These are phyloP conservation scores for Sechiopsis laciniata DNA, from an alignment of 306 rosid species.

Conservation along the genomic window DNA sequence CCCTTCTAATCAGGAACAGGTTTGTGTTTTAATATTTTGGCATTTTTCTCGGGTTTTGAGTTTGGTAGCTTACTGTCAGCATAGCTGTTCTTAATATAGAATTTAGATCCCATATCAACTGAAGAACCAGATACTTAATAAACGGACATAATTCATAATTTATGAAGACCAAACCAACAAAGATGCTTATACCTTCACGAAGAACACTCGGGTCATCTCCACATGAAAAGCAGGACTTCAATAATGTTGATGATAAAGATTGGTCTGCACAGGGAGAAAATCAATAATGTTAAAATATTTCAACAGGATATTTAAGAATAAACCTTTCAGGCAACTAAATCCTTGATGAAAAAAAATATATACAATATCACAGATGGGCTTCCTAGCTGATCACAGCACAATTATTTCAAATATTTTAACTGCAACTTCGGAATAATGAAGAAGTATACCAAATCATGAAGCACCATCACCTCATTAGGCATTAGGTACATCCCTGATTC, in stretches of 20 bases:
- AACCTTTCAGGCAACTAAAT: not conserved
- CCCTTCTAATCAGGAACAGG: not conserved
- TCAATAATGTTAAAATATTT: slow-evolving; percentile 27
- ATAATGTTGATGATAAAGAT: slow-evolving; percentile 44
- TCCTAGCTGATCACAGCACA: slow-evolving; percentile 7
- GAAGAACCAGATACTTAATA: not conserved
- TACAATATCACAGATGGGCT: not conserved
- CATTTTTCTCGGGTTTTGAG: not conserved
- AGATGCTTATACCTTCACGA: slow-evolving; percentile 54
- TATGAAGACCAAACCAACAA: not conserved
- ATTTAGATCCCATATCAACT: not conserved
- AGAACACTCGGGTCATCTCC: slow-evolving; percentile 75
- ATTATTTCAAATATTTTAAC: not conserved
- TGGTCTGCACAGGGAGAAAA: slow-evolving; percentile 34
- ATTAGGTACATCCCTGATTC: not conserved
- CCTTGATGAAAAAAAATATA: not conserved
- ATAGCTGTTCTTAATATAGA: not conserved
- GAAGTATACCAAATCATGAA: slow-evolving; percentile 1
- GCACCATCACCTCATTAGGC: slow-evolving; percentile 6
- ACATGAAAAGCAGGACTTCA: slow-evolving; percentile 82
- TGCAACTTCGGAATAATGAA: slow-evolving; percentile 1
- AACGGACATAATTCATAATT: not conserved
- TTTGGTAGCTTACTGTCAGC: not conserved
- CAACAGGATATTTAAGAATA: not conserved
- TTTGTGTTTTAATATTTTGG: not conserved